Evolutionary conservation across 352 stramenopile species (phyloP), one percentile per base, ranked within the genome.

Genomic region (Phytopythium cucurbitacearum): DNA sequence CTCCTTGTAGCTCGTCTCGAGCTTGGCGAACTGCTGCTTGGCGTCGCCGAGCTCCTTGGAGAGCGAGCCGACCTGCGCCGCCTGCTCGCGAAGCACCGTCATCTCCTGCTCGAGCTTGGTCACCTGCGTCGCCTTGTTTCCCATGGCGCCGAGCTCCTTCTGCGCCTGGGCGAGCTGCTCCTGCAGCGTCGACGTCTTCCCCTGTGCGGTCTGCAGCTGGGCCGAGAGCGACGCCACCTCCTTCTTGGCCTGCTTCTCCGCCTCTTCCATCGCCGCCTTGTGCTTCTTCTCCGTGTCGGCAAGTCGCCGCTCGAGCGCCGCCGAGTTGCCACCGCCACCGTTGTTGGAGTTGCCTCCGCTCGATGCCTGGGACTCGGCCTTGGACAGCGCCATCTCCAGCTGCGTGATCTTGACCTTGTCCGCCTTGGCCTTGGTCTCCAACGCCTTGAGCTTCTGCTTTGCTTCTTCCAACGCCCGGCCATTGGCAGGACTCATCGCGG

Each of bases 1-100:
- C 52, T 96, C 86, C 16, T 76, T 81, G 66, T 96, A 96, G 56
- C 80, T 89, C 35, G 60, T 65, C 44, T 93, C 82, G 16, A 94
- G 71, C 28, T 80, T 85, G 15, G 43, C 49, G 15, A 76, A 62
- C 50, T 81, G 56, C 5, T 55, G 21, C 42, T 71, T 69, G 4
- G 65, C 58, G 16, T 52, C 50, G 5, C 49, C 53, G 6, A 94
- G 62, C 32, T 89, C 78, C 7, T 60, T 60, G 1, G 58, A 56
- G n/a, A 92, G 66, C n/a, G 68, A 40, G 4, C 69, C 60, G 1
- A 78, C 77, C n/a, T 84, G 58, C 0, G 71, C 67, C 0, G 79
- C 77, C 51, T 89, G 71, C 12, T 71, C 49, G 5, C 80, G 77
- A 8, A 90, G 56, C 39, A 48, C 57, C 0, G 47, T 53, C 28